These are phyloP conservation scores for Rhodotorula graminis DNA, from an alignment of 768 basidiomycete species.

Conservation along the genomic window DNA sequence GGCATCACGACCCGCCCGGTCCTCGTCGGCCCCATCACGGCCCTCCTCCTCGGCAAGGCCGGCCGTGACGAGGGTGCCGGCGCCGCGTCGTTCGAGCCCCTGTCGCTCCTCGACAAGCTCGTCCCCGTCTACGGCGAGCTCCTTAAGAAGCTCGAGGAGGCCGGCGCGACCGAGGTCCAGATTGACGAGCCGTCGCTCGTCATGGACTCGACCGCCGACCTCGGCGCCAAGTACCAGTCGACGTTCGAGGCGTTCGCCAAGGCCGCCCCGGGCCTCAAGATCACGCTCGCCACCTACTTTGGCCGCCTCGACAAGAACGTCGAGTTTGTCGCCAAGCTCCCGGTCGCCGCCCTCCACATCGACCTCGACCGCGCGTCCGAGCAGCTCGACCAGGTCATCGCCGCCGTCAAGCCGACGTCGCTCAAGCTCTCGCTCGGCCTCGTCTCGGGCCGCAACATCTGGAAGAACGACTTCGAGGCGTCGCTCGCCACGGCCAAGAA, in stretches of 20 bases:
- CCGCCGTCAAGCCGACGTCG: conserved; percentile 74
- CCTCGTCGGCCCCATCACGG: conserved; percentile 89
- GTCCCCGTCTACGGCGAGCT: conserved; percentile 87
- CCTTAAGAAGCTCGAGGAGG: conserved; percentile 80
- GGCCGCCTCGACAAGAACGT: conserved; percentile 90
- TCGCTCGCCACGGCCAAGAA: conserved; percentile 77
- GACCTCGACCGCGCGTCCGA: conserved; percentile 89
- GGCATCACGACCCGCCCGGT: conserved; percentile 92
- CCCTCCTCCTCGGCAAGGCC: conserved; percentile 87
- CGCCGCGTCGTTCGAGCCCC: conserved; percentile 67
- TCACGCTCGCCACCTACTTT: conserved; percentile 93
- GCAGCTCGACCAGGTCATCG: conserved; percentile 76
- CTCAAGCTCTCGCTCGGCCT: conserved; percentile 85
- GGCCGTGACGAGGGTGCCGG: conserved; percentile 57
- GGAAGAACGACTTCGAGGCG: conserved; percentile 89
- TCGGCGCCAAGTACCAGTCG: conserved; percentile 71
- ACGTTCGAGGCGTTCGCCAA: conserved; percentile 76
- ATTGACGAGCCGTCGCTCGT: conserved; percentile 95
- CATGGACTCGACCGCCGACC: conserved; percentile 70
- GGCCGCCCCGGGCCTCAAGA: conserved; percentile 68
- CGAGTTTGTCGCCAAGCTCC: conserved; percentile 81
- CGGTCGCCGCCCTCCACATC: conserved; percentile 88
- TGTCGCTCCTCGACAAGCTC: conserved; percentile 81
- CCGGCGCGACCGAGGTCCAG: conserved; percentile 92
- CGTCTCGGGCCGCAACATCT: conserved; percentile 98